Conservation (phyloP, 306 rosid species). For the Corylus heterophylla region DNA sequence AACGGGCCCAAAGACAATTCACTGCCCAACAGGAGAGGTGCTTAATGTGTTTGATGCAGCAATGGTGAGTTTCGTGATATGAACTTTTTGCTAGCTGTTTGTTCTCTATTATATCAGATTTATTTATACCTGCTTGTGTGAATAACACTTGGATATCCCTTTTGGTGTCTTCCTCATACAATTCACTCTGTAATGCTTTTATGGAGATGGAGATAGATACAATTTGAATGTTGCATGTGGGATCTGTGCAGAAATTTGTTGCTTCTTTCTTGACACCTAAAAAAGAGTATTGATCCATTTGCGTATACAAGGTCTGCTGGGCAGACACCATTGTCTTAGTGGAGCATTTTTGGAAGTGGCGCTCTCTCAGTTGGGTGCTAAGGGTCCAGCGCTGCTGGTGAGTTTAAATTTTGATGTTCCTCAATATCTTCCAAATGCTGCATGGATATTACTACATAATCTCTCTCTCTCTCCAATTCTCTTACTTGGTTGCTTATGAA, state of each 20-base stretch:
- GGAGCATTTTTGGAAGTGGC: slow-evolving; percentile 41
- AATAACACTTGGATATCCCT: too few species aligned
- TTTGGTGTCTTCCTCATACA: neutral
- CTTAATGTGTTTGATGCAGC: slow-evolving; percentile 40
- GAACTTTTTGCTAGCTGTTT: too few species aligned
- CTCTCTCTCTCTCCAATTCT: neutral
- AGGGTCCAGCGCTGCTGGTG: slow-evolving; percentile 45
- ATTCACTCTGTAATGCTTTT: neutral
- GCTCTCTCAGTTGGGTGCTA: slow-evolving; percentile 50
- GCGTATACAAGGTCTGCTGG: slow-evolving; percentile 42
- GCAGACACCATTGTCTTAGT: slow-evolving; percentile 39
- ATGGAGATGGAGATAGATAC: neutral
- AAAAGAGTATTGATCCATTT: neutral
- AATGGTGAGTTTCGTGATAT: slow-evolving; percentile 29
- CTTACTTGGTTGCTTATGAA: neutral
- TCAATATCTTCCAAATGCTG: too few species aligned
- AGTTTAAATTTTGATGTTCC: too few species aligned
- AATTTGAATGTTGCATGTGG: too few species aligned
- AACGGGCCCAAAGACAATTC: slow-evolving; percentile 40
- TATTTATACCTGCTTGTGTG: too few species aligned
- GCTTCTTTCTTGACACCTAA: neutral
- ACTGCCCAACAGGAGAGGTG: slow-evolving; percentile 46
- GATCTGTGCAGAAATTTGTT: too few species aligned
- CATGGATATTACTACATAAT: neutral
- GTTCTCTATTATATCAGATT: neutral